These are phyloP conservation scores for Colletotrichum melonis DNA, from an alignment of 2,329 filamentous ascomycete genomes.

Conservation along the genomic window DNA sequence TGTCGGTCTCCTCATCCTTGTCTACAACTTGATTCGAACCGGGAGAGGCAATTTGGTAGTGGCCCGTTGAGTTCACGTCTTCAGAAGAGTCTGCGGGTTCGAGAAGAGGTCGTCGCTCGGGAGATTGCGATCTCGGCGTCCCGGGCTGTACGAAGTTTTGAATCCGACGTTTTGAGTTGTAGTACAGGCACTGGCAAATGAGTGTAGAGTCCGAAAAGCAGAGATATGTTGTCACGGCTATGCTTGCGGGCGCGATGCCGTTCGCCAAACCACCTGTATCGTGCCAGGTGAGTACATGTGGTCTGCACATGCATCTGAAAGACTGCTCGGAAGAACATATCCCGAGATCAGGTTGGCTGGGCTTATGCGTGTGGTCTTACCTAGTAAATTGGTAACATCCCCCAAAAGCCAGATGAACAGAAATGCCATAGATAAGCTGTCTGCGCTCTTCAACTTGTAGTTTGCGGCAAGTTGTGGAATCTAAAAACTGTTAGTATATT, in stretches of 20 bases:
- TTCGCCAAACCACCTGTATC: slow-evolving; percentile 9
- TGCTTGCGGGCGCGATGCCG: slow-evolving; percentile 21
- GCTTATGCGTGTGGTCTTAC: neutral
- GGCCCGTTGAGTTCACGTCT: neutral
- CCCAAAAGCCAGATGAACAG: slow-evolving; percentile 24
- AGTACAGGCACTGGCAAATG: slow-evolving; percentile 27
- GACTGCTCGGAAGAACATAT: neutral
- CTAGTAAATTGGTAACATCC: slow-evolving; percentile 14
- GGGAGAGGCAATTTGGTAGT: too few relatives aligned
- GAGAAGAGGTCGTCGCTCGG: neutral
- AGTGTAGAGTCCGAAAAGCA: slow-evolving; percentile 27
- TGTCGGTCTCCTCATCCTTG: neutral
- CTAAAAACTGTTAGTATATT: neutral
- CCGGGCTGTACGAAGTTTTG: neutral
- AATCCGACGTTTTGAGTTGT: neutral
- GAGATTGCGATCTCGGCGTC: neutral
- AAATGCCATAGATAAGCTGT: slow-evolving; percentile 27
- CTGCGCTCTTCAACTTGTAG: slow-evolving; percentile 18
- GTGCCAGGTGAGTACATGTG: neutral
- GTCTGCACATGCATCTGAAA: neutral
- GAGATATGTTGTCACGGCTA: slow-evolving; percentile 15
- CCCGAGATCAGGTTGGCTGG: neutral
- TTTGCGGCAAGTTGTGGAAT: slow-evolving; percentile 22
- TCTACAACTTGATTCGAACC: neutral
- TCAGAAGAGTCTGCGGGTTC: neutral